Evolutionary conservation across 2,329 filamentous ascomycete species (phyloP).

Genomic region (Sclerotinia nivalis): DNA sequence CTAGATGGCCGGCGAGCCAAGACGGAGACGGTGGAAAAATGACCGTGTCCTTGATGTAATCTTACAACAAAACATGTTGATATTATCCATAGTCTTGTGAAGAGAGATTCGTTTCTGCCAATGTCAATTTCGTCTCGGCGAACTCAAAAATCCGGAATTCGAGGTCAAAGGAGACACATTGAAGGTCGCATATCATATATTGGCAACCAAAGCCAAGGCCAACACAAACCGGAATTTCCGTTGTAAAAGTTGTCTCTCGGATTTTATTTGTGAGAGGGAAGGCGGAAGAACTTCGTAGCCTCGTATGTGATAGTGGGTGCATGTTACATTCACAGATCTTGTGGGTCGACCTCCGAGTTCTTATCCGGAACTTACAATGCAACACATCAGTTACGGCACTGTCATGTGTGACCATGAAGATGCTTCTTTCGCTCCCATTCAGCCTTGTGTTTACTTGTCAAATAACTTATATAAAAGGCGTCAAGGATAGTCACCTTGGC

Average conservation of each 20-base stretch:
- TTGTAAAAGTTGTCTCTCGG: not conserved
- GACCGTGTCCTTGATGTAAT: not conserved
- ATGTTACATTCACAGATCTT: not conserved
- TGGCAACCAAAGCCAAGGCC: constrained; percentile 5
- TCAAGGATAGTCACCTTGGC: constrained; percentile 11
- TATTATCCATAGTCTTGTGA: not conserved
- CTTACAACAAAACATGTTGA: not conserved
- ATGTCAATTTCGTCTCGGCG: not conserved
- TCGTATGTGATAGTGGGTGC: constrained; percentile 11
- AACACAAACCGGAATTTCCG: not conserved
- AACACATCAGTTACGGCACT: not conserved
- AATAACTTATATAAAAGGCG: not conserved
- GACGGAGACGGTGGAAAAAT: not conserved
- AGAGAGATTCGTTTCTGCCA: constrained; percentile 4
- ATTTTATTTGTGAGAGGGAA: too few species aligned
- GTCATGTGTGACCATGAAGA: not conserved
- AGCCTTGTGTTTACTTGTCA: constrained; percentile 15
- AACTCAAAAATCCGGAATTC: constrained; percentile 3
- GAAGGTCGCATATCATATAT: constrained; percentile 6
- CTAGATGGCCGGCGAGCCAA: constrained; percentile 3
- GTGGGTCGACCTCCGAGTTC: not conserved
- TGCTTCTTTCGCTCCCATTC: not conserved
- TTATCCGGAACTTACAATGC: constrained; percentile 9
- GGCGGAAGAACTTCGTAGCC: constrained; percentile 12
- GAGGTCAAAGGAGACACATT: not conserved